These are phyloP conservation scores for Botrytis tulipae DNA, from an alignment of 2,329 filamentous ascomycete genomes.

Conservation along the genomic window DNA sequence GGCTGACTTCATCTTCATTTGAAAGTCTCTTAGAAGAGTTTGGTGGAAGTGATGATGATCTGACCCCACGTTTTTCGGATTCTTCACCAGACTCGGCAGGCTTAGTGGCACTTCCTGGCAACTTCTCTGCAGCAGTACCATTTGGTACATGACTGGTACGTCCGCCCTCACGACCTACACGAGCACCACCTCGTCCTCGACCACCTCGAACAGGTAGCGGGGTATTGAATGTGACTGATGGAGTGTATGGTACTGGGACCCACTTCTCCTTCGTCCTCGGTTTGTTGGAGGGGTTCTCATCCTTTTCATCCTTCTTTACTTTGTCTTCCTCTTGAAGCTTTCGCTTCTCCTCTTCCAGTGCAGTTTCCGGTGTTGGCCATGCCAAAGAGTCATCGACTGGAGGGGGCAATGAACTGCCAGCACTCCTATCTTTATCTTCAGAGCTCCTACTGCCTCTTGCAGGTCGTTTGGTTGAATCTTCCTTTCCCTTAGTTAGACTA, in stretches of 20 bases:
- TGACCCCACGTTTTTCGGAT: conserved; percentile 29
- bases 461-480: conserved; percentile 36
- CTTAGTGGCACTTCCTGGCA: conserved; percentile 22
- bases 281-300: conserved; percentile 54
- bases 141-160: conserved; percentile 37
- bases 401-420: conserved; percentile 49
- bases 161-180: conserved; percentile 44
- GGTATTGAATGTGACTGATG: conserved; percentile 83
- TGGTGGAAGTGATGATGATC: conserved; percentile 37
- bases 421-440: conserved; percentile 39
- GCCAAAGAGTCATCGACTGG: conserved; percentile 72
- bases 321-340: conserved; percentile 69
- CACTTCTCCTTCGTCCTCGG: conserved; percentile 74
- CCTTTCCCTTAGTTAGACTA: conserved; percentile 33
- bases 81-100: conserved; percentile 24
- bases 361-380: conserved; percentile 89
- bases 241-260: conserved; percentile 79
- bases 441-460: conserved; percentile 34
- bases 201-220: conserved; percentile 66
- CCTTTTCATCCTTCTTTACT: conserved; percentile 60
- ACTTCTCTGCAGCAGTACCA: conserved; percentile 34
- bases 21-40: conserved; percentile 30
- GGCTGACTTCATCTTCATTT: conserved; percentile 28
- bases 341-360: conserved; percentile 72
- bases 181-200: conserved; percentile 45